phyloP scores from a whole-genome alignment of 306 rosid genomes.

The Quercus cerris region DNA sequence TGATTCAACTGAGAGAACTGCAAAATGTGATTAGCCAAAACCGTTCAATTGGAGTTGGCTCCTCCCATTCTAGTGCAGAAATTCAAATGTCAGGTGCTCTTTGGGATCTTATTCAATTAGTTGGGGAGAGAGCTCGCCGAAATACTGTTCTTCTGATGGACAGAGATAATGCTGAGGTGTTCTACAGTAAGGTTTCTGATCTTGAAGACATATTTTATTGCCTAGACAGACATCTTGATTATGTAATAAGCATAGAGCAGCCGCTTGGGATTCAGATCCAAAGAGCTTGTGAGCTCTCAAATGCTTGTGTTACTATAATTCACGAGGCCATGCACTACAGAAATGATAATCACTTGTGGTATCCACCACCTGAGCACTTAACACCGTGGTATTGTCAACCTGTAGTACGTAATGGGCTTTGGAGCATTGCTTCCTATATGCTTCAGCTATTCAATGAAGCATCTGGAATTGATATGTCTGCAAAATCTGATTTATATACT shows the following conservation, averaged over 20 bases:
- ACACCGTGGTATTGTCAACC: conserved; percentile 92
- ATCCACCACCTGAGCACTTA: conserved; percentile 91
- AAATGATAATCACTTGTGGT: conserved; percentile 82
- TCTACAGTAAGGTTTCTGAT: conserved; percentile 94
- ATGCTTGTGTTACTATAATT: conserved; percentile 71
- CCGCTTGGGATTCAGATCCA: conserved; percentile 60
- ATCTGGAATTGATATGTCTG: conserved; percentile 56
- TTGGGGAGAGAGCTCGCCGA: conserved; percentile 89
- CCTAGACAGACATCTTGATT: conserved; percentile 76
- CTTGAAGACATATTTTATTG: conserved; percentile 83
- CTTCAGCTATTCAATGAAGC: conserved; percentile 70
- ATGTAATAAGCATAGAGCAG: conserved; percentile 64
- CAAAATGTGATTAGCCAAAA: conserved; percentile 74
- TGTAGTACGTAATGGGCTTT: conserved; percentile 74
- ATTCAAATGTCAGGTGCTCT: conserved; percentile 79
- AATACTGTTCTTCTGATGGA: conserved; percentile 95
- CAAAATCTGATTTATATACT: conserved; percentile 58
- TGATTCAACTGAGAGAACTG: conserved; percentile 89
- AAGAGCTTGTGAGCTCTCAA: conserved; percentile 90
- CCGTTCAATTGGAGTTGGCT: conserved; percentile 51
- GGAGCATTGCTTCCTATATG: conserved; percentile 73
- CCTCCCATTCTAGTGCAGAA: conserved; percentile 46
- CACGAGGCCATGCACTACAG: conserved; percentile 64
- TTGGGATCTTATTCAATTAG: conserved; percentile 93
- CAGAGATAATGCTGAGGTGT: conserved; percentile 95